Percentiles rank a stretch among this genome's conserved stretches.
Conservation (phyloP, 345 rosid species). For the Euclidium syriacum region DNA sequence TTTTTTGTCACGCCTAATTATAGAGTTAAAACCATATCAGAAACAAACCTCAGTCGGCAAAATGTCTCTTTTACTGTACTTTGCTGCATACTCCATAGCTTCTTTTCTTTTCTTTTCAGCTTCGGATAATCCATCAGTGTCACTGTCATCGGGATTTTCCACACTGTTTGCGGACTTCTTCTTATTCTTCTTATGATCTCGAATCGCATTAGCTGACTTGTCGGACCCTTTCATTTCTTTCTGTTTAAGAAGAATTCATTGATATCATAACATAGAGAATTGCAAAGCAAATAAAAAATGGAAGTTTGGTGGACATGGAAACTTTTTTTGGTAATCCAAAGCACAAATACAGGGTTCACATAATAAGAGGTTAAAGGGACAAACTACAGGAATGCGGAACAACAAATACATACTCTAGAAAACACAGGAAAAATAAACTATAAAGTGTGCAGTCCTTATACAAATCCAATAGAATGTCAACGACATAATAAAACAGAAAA, state of each 20-base stretch:
- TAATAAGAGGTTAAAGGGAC: neutral
- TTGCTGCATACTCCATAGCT: constrained; percentile 29
- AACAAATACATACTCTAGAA: constrained; percentile 2
- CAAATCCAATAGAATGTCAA: neutral
- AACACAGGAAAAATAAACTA: neutral
- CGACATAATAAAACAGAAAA: neutral
- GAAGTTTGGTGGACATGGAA: neutral
- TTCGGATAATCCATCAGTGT: constrained; percentile 25
- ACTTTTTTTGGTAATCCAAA: neutral
- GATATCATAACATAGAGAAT: neutral
- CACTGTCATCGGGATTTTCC: constrained; percentile 34
- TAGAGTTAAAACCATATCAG: constrained; percentile 1
- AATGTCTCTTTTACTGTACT: constrained; percentile 47
- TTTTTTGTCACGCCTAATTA: neutral
- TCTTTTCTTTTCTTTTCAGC: constrained; percentile 24
- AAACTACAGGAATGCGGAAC: neutral
- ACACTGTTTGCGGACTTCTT: constrained; percentile 34
- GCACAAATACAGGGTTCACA: neutral
- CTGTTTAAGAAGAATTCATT: constrained; percentile 29
- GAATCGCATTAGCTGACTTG: constrained; percentile 49
- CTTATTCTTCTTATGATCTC: constrained; percentile 33
- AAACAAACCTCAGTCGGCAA: constrained; percentile 70
- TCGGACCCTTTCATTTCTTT: constrained; percentile 35
- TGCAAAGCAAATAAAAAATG: neutral
- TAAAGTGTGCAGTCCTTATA: neutral